Evolutionary conservation across 768 basidiomycete genomes (phyloP).

Genomic region (Mycena pura): DNA sequence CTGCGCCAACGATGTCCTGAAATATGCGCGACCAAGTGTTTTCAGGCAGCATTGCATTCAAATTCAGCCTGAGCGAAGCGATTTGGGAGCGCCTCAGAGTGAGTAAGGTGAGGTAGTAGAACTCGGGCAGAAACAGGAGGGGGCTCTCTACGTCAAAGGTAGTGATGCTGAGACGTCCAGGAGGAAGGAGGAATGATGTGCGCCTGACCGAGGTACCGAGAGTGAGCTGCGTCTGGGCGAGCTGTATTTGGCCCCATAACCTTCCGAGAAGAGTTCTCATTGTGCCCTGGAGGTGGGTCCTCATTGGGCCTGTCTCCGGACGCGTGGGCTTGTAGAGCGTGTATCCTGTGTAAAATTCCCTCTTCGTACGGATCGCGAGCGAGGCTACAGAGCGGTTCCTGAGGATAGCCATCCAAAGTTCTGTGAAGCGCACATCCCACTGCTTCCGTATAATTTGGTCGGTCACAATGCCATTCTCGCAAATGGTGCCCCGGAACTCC

Average conservation of each 20-base stretch:
- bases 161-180: background rate
- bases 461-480: background rate
- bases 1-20: background rate
- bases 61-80: background rate
- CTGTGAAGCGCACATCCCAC: background rate
- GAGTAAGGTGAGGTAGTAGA: background rate
- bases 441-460: background rate
- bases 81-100: background rate
- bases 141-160: background rate
- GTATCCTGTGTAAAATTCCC: constrained; percentile 7
- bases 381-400: background rate
- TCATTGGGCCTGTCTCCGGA: too few relatives aligned
- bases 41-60: background rate
- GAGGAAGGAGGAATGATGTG: background rate
- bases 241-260: too few relatives aligned
- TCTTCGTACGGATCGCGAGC: background rate
- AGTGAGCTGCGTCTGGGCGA: too few relatives aligned
- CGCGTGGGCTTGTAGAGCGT: background rate
- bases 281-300: too few relatives aligned
- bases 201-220: background rate
- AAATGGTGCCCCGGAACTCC: background rate
- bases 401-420: background rate
- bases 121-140: background rate
- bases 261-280: too few relatives aligned
- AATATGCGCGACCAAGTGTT: background rate